These are phyloP conservation scores for Ustilago trichophora DNA, from an alignment of 1,284 basidiomycete genomes.

Conservation along the genomic window DNA sequence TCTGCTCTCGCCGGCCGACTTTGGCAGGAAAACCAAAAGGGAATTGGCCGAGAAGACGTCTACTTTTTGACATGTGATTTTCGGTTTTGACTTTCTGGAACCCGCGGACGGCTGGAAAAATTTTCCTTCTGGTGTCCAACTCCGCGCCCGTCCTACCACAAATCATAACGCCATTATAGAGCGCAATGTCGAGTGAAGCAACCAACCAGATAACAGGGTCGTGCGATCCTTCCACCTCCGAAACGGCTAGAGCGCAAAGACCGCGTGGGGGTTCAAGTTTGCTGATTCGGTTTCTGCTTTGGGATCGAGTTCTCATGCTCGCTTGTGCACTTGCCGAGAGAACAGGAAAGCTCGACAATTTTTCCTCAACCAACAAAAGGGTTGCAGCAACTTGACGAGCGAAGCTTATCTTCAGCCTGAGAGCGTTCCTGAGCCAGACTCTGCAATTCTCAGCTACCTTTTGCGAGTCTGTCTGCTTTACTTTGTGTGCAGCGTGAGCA, in stretches of 20 bases:
- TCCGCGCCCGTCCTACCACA: background rate
- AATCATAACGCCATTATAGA: conserved; percentile 20
- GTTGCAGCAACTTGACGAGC: background rate
- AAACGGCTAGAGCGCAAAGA: background rate
- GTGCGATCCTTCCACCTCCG: background rate
- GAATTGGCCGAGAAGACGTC: too few species aligned
- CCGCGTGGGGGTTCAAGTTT: background rate
- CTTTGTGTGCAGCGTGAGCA: background rate
- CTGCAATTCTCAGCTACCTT: background rate
- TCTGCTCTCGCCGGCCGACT: too few species aligned
- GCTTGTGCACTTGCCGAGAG: background rate
- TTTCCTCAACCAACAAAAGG: too few species aligned
- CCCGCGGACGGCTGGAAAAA: too few species aligned
- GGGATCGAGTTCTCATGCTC: background rate
- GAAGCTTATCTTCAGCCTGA: background rate
- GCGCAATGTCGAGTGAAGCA: conserved; percentile 6
- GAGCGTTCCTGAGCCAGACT: background rate
- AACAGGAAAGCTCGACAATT: too few species aligned
- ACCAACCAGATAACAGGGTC: conserved; percentile 12
- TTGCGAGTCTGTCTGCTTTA: too few species aligned
- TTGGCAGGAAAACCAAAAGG: too few species aligned
- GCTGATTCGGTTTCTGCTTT: background rate
- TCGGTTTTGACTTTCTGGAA: too few species aligned
- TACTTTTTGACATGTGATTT: too few species aligned
- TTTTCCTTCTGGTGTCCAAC: conserved; percentile 1